Percentiles rank a stretch among this genome's conserved stretches.
phyloP scores from a whole-genome alignment of 1,284 basidiomycete species.

The Pseudozyma thailandica region DNA sequence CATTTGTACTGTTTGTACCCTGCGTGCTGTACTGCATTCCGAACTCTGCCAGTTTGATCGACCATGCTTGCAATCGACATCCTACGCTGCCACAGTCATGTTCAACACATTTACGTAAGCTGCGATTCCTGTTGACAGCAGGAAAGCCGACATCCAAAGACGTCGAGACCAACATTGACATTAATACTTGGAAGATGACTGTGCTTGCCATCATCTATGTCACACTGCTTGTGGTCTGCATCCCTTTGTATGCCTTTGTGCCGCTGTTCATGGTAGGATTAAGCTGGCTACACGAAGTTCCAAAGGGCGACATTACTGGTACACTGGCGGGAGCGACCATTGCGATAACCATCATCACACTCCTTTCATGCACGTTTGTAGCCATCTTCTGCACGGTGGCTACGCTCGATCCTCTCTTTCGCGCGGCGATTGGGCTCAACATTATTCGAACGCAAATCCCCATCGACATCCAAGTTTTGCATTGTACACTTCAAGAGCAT shows the following conservation, averaged over 20 bases:
- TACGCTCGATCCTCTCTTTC: conserved; percentile 13
- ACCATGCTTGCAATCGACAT: conserved; percentile 2
- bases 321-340: neutral
- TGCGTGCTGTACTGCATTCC: conserved; percentile 1
- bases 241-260: neutral
- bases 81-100: neutral
- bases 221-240: neutral
- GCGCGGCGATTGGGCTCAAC: conserved; percentile 9
- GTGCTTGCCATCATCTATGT: conserved; percentile 8
- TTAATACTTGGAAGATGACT: conserved; percentile 16
- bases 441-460: neutral
- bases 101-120: no score
- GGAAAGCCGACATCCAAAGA: neutral
- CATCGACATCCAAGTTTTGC: conserved; percentile 3
- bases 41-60: conserved; percentile 3
- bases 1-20: conserved; percentile 1
- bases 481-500: neutral
- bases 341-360: neutral
- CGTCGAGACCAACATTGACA: neutral
- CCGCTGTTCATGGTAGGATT: conserved; percentile 1
- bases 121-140: neutral
- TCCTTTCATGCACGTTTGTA: neutral
- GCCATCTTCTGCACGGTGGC: conserved; percentile 4
- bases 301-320: neutral
- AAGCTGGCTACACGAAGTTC: neutral